Evolutionary conservation across 2,329 filamentous ascomycete species (phyloP).

Genomic region (Bertia moriformis): DNA sequence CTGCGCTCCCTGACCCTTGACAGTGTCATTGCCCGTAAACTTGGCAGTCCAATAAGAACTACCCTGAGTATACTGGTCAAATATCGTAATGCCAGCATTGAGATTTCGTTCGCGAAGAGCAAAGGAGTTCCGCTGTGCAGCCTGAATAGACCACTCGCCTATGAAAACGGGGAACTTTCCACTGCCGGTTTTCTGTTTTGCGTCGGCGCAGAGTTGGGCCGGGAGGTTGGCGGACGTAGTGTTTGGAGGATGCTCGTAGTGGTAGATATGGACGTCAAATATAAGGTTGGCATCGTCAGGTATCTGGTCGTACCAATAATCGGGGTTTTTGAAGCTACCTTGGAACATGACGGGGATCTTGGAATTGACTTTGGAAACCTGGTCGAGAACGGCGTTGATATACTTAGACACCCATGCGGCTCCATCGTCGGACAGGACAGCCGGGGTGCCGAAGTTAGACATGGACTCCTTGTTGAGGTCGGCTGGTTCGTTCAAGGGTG

Average conservation of each 20-base stretch:
- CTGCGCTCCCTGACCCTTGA: background rate
- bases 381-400: constrained; percentile 12
- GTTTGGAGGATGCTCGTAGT: constrained; percentile 11
- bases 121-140: background rate
- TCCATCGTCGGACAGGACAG: constrained; percentile 12
- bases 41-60: background rate
- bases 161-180: constrained; percentile 1
- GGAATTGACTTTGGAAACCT: constrained; percentile 9
- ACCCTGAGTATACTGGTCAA: background rate
- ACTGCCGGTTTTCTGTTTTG: constrained; percentile 6
- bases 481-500: constrained; percentile 19
- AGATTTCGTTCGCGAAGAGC: background rate
- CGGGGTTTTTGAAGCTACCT: constrained; percentile 11
- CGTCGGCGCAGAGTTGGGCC: constrained; percentile 11
- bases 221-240: constrained; percentile 11
- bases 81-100: background rate
- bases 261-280: constrained; percentile 15
- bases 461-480: constrained; percentile 15
- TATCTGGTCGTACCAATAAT: constrained; percentile 13
- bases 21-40: background rate
- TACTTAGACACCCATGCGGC: constrained; percentile 16
- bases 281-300: constrained; percentile 11
- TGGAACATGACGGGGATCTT: constrained; percentile 17
- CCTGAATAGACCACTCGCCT: background rate
- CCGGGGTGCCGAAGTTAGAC: constrained; percentile 13